A percentile compares a stretch with the other conserved stretches of the same genome.
Conservation (phyloP, 1,284 basidiomycete species). For the Heliocybe sulcata region DNA sequence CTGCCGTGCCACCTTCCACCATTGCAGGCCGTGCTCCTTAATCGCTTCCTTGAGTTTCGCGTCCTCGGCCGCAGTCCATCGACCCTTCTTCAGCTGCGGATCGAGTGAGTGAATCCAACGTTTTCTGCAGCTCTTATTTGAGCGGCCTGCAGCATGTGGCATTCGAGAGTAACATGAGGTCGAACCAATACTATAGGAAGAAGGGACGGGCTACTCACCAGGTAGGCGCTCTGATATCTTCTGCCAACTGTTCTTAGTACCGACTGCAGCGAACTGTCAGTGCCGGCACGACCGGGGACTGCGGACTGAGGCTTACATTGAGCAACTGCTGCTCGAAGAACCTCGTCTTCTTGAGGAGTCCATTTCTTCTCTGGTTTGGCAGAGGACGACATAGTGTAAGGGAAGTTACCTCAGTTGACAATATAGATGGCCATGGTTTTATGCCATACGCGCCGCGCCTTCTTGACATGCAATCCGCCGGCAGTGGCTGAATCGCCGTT, state of each 20-base stretch:
- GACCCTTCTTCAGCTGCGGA: conserved; percentile 5
- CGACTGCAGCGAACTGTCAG: conserved; percentile 2
- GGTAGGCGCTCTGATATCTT: conserved; percentile 5
- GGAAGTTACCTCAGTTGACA: neutral
- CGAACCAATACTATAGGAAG: neutral
- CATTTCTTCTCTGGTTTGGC: conserved; percentile 4
- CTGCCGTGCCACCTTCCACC: conserved; percentile 6
- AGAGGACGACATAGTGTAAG: neutral
- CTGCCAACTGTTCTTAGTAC: conserved; percentile 4
- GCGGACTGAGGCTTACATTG: conserved; percentile 2
- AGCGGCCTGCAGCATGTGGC: neutral
- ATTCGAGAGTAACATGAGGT: neutral
- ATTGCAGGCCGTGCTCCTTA: conserved; percentile 3
- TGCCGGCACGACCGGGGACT: neutral
- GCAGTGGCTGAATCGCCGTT: neutral
- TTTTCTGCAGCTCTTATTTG: conserved; percentile 8
- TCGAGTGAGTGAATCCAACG: conserved; percentile 8
- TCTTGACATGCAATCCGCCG: neutral
- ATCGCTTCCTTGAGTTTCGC: conserved; percentile 4
- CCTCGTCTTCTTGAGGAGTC: conserved; percentile 6
- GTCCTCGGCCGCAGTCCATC: conserved; percentile 7
- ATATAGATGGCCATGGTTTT: neutral
- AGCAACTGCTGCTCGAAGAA: conserved; percentile 6
- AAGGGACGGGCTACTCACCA: neutral
- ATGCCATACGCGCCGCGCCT: neutral